phyloP scores from a whole-genome alignment of 352 stramenopile genomes.

The Globisporangium perplexum region DNA sequence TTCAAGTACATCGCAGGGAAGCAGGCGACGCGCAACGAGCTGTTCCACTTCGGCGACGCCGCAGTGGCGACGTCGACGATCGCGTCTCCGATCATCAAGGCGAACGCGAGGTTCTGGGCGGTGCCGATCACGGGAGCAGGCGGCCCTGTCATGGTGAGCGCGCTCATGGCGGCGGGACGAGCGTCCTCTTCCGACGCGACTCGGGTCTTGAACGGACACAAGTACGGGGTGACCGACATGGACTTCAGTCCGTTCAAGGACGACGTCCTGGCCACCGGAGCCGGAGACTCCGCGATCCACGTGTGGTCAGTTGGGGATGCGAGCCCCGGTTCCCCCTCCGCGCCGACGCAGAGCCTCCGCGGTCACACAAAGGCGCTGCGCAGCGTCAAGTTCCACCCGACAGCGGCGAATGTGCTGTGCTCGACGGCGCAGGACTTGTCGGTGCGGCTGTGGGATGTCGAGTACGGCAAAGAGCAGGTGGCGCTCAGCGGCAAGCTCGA shows the following conservation, averaged over 20 bases:
- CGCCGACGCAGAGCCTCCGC: constrained; percentile 21
- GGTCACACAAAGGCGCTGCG: constrained; percentile 54
- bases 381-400: constrained; percentile 61
- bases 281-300: constrained; percentile 49
- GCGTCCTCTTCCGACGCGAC: constrained; percentile 20
- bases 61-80: constrained; percentile 31
- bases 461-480: constrained; percentile 36
- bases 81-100: constrained; percentile 38
- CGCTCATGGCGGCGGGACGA: constrained; percentile 36
- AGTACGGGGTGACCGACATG: constrained; percentile 51
- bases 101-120: constrained; percentile 56
- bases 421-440: constrained; percentile 53
- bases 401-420: constrained; percentile 50
- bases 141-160: constrained; percentile 58
- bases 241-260: constrained; percentile 59
- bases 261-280: constrained; percentile 49
- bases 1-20: constrained; percentile 77
- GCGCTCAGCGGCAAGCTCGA: constrained; percentile 52
- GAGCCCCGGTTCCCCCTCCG: constrained; percentile 5
- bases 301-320: constrained; percentile 42
- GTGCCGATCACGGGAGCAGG: constrained; percentile 47
- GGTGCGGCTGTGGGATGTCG: constrained; percentile 74
- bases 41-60: constrained; percentile 50
- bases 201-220: constrained; percentile 60
- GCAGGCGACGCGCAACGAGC: constrained; percentile 44